Conservation (phyloP, 2,329 filamentous ascomycete species). For the Penicillium aurantiogriseum region DNA sequence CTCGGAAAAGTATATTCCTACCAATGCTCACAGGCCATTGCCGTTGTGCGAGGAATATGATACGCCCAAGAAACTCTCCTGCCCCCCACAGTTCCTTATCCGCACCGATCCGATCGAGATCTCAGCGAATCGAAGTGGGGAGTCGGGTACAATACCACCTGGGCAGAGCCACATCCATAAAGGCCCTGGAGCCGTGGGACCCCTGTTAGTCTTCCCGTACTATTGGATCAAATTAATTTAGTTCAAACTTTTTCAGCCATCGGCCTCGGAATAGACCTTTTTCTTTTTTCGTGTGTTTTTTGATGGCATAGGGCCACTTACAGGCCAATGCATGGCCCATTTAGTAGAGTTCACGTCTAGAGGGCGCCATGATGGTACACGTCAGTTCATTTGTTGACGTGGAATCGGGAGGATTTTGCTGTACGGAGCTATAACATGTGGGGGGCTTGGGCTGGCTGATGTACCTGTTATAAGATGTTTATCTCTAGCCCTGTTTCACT, state of each 20-base stretch:
- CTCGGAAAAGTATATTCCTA: neutral
- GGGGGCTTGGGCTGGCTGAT: neutral
- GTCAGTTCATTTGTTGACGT: constrained; percentile 3
- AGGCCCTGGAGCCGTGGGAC: neutral
- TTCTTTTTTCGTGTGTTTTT: neutral
- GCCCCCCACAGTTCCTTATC: constrained; percentile 15
- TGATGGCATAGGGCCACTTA: neutral
- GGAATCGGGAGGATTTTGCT: neutral
- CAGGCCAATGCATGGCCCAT: neutral
- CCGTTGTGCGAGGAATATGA: neutral
- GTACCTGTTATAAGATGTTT: constrained; percentile 6
- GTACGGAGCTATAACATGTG: neutral
- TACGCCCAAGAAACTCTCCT: neutral
- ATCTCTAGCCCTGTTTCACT: neutral
- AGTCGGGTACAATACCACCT: constrained; percentile 16
- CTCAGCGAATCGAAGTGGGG: neutral
- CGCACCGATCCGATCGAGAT: constrained; percentile 26
- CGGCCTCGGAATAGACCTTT: neutral
- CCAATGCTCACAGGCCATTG: neutral
- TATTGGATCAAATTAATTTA: constrained; percentile 16
- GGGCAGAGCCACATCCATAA: neutral
- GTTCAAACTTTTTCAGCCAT: constrained; percentile 8
- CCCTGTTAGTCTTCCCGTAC: neutral
- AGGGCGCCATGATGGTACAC: constrained; percentile 7
- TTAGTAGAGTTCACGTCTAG: constrained; percentile 10